Evolutionary conservation across 2,329 filamentous ascomycete genomes (phyloP), one percentile per base, ranked within the genome.

Genomic region (Bipolaris cookei): DNA sequence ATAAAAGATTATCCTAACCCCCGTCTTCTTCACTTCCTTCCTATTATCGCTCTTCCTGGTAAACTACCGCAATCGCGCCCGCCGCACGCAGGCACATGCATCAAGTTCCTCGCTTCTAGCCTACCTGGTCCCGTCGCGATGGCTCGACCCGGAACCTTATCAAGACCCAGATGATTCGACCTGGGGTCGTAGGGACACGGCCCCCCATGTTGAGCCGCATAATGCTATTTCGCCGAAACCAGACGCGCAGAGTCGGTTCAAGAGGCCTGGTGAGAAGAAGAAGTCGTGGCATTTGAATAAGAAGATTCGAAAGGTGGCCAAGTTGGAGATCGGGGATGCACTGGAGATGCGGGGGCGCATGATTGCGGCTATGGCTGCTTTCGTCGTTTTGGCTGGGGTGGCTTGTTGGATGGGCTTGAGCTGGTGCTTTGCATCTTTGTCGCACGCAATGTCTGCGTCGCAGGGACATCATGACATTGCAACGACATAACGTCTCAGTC

Each of bases 41-140:
- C 72, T 91, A 39, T 43, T 90, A 62, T 90, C 88, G 1, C 83
- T 90, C 43, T 81, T 83, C 69, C 74, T 89, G 49, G 82, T 90
- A 41, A 87, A 90, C 76, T 77, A 82, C 48, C 80, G 80, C 56
- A 86, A 81, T 76, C 85, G 66, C 68, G 80, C 67, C 69, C 80
- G 73, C 80, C 86, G 74, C 75, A 78, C 66, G 60, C 73, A 65
- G 35, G 63, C 70, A 5, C 58, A 64, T 44, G 56, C 73, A 74
- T 56, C 63, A 3, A 61, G 45, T 39, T 59, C 51, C 6, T 66
- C 65, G 11, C 52, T 65, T 58, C 58, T 64, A 28, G 39, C 59
- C 58, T 73, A 66, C 56, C 50, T 73, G 13, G 62, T 59, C 8
- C 65, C 68, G 7, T 65, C 62, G 2, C 57, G 54, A 42, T 65